Base-by-base conservation (phyloP, 2,329 filamentous ascomycete genomes). In the Neophaeococcomyces mojaviensis region DNA sequence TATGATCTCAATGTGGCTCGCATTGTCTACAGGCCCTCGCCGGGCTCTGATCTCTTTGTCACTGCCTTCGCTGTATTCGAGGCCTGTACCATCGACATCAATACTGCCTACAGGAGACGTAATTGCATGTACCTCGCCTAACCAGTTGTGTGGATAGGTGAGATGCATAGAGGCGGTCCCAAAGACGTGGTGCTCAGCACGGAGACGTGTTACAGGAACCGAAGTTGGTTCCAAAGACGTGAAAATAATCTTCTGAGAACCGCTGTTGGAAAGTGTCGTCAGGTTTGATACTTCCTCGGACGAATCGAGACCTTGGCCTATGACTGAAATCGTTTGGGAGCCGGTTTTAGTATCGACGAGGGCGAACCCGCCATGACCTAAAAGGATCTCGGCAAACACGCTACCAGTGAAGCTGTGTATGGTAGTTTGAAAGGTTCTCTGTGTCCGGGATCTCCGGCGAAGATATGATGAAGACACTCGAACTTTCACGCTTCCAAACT, bases 341-440 rank as follows among this genome's bases (percentile, higher is more conserved):
- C 78, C 79, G 39, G 62, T 63, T 1, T 62, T 53, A 8, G 74
- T 70, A 3, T 65, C 63, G 19, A 68, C 57, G 51, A 78, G 66
- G 4, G 64, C 59, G 34, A 73, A 68, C 19, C 53, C 52, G 3
- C 53, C 51, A 42, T 68, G 64, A 1, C 72, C 63, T 24, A 77
- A 68, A 4, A 77, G 62, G 51, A 78, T 64, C 41, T 67, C 64
- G 66, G 60, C 62, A 4, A 47, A 49, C 30, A 64, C 56, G 20
- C 49, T 55, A n/a, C 63, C 63, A 16, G 51, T 55, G 4, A 44
- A 35, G 7, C 57, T 60, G 18, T 55, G 48, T 37, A 65, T 60
- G 31, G 61, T 54, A 15, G 60, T 53, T 15, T 58, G 49, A 53
- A 44, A 54, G 24, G 38, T 31, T 36, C 36, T 42, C 4, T 24